Evolutionary conservation across 495 filamentous ascomycete species (phyloP), one percentile per base, ranked within the genome.

Genomic region (Trichoderma reesei): DNA sequence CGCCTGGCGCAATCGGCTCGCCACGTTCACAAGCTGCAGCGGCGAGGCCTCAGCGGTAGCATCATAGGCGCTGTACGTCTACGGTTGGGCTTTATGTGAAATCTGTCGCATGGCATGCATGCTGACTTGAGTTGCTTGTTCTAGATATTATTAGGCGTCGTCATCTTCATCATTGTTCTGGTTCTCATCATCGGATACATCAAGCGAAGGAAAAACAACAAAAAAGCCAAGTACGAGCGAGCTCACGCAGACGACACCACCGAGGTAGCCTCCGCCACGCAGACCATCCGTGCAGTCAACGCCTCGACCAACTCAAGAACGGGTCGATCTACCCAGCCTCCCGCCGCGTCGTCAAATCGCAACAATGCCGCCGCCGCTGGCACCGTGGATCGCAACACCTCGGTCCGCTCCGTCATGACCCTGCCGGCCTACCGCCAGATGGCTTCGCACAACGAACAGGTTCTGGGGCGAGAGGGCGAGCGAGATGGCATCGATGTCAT

Each of bases 391-490:
- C 87, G 94, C 46, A 88, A 92, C 67, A 91, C 90, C 0, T 94
- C 89, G 6, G 79, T 98, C 34, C 87, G 94, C 66, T 95, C 90
- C 6, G 86, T 98, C 59, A 95, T 96, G 80, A 97, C 94, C 0
- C 77, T 98, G 5, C 94, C 94, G 0, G 80, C 87, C 5, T 98
- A 98, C 75, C 74, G 78, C 3, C 78, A 68, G 9, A 84, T 85
- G 44, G 85, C 90, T 5, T 80, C 84, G 41, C 85, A 88, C 20
- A 86, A 81, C 61, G 94, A 98, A 71, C 88, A 87, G 67, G 84
- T 96, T n/a, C 82, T 98, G 46, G 94, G 85, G 14, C 84, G 94
- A 0, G 94, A 95, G 73, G 94, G 94, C 39, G 94, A 98, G 71
- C 83, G 94, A 34, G 92, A 78, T 51, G 94, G 94, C 3, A 92